These are phyloP conservation scores for Aspergillus baeticus DNA, from an alignment of 495 filamentous ascomycete genomes.

Conservation along the genomic window DNA sequence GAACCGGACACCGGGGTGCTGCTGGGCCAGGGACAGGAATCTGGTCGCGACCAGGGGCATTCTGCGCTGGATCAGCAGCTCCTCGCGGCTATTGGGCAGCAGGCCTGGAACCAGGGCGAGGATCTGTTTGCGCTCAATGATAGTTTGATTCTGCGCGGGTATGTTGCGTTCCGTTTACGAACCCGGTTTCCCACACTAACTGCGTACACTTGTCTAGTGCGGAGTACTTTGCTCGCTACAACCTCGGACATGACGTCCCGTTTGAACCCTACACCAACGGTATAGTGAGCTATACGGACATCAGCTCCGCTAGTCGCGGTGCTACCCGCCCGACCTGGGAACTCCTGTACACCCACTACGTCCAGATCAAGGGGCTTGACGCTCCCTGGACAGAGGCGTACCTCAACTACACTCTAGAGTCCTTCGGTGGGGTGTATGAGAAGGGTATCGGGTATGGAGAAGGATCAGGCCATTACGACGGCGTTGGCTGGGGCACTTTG, in stretches of 20 bases:
- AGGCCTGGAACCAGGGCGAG: constrained; percentile 40
- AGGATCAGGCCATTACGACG: constrained; percentile 10
- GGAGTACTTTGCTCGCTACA: constrained; percentile 44
- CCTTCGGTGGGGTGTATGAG: not conserved
- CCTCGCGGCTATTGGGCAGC: constrained; percentile 35
- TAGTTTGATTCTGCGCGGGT: constrained; percentile 37
- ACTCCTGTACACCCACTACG: constrained; percentile 40
- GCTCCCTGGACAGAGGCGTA: constrained; percentile 30
- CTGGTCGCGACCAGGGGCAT: constrained; percentile 45
- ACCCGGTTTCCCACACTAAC: too few species aligned
- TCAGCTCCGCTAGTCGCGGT: constrained; percentile 28
- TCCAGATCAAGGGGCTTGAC: constrained; percentile 30
- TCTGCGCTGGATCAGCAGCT: constrained; percentile 33
- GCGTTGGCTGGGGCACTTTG: constrained; percentile 12
- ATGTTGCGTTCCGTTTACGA: not conserved
- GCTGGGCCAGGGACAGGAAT: constrained; percentile 41
- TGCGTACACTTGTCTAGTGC: constrained; percentile 16
- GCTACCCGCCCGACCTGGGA: constrained; percentile 38
- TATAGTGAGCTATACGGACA: constrained; percentile 32
- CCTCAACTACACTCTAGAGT: constrained; percentile 15
- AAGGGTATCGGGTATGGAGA: constrained; percentile 5
- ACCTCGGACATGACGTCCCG: constrained; percentile 40
- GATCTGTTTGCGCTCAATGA: constrained; percentile 34
- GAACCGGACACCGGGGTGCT: constrained; percentile 10
- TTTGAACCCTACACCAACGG: constrained; percentile 38